phyloP scores from a whole-genome alignment of 1,284 basidiomycete species.

The Apiotrichum siamense region DNA sequence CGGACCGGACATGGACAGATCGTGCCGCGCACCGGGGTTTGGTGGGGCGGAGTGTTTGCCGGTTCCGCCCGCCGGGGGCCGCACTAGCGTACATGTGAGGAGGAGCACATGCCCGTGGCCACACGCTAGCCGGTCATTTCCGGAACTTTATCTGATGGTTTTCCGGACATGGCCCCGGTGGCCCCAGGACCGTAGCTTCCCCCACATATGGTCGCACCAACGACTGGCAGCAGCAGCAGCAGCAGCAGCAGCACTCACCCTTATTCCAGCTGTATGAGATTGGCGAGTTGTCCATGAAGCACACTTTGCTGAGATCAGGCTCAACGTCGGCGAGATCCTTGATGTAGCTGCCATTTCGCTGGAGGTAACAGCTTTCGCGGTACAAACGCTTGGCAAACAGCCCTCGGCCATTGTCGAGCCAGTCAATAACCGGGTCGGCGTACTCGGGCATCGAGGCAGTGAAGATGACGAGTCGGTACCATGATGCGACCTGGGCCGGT shows the following conservation, averaged over 20 bases:
- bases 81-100: too few species aligned
- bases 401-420: conserved; percentile 91
- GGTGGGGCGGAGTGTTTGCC: too few species aligned
- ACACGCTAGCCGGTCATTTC: too few species aligned
- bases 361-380: conserved; percentile 86
- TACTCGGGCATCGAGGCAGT: conserved; percentile 99
- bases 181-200: too few species aligned
- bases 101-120: too few species aligned
- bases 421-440: conserved; percentile 98
- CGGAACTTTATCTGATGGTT: too few species aligned
- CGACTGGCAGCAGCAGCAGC: too few species aligned
- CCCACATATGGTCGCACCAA: too few species aligned
- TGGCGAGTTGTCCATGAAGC: conserved; percentile 94
- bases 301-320: conserved; percentile 79
- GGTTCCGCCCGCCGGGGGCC: too few species aligned
- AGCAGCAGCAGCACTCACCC: conserved; percentile 60
- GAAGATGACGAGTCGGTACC: conserved; percentile 98
- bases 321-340: conserved; percentile 89
- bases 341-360: conserved; percentile 86
- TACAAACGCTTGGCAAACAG: conserved; percentile 84
- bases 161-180: too few species aligned
- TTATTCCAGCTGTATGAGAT: conserved; percentile 87
- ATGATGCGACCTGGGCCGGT: conserved; percentile 76
- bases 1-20: too few species aligned
- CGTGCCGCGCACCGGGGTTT: too few species aligned